Percentiles rank a stretch among this genome's conserved stretches.
phyloP scores from a whole-genome alignment of 176 grass and related monocot genomes.

The Cenchrus americanus region DNA sequence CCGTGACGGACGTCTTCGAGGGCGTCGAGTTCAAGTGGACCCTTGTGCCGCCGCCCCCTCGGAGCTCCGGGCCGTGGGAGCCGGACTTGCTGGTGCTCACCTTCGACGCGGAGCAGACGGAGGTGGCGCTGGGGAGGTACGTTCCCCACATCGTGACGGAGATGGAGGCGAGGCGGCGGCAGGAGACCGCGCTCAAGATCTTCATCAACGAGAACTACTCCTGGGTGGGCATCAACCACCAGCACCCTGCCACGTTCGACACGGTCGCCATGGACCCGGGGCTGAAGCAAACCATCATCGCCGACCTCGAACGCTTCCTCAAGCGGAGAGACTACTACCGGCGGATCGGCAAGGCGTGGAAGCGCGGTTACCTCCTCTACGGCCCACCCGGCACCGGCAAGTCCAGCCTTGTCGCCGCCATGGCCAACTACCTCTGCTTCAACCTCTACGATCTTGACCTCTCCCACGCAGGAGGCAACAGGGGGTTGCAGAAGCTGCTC shows the following conservation, averaged over 20 bases:
- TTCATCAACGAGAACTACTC: neutral
- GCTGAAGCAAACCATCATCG: constrained; percentile 11
- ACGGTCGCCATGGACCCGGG: constrained; percentile 61
- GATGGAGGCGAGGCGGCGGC: neutral
- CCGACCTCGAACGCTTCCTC: constrained; percentile 42
- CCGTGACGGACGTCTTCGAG: constrained; percentile 17
- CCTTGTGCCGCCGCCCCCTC: too few relatives aligned
- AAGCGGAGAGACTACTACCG: constrained; percentile 48
- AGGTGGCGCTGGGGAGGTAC: too few relatives aligned
- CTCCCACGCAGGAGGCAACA: neutral
- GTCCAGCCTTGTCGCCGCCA: neutral
- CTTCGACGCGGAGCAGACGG: constrained; percentile 9
- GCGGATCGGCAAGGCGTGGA: constrained; percentile 58
- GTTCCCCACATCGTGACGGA: constrained; percentile 9
- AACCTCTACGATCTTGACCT: neutral
- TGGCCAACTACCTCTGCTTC: neutral
- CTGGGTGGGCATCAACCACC: constrained; percentile 40
- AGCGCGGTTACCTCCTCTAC: constrained; percentile 48
- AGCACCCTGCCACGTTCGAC: constrained; percentile 73
- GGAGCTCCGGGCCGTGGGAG: too few relatives aligned
- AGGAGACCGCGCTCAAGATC: constrained; percentile 20
- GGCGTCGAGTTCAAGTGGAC: constrained; percentile 25
- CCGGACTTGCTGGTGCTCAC: neutral
- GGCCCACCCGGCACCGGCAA: constrained; percentile 18
- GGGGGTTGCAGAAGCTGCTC: neutral